Evolutionary conservation across 2,329 filamentous ascomycete species (phyloP).

Genomic region (Bipolaris zeicola): DNA sequence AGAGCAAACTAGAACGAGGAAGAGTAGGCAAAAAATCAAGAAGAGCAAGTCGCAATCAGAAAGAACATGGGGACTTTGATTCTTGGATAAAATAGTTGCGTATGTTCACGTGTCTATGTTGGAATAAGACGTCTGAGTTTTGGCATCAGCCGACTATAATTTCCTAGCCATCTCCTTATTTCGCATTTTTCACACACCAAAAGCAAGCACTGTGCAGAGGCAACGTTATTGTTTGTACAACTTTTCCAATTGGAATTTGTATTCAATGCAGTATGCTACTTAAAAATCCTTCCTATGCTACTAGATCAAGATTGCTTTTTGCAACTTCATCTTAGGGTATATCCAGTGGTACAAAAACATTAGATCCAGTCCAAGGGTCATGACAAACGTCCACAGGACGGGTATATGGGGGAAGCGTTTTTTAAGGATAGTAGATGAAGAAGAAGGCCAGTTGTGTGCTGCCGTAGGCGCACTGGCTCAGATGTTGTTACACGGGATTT

Average conservation of each 20-base stretch:
- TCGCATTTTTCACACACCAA: too few relatives aligned
- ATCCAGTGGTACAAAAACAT: slow-evolving; percentile 27
- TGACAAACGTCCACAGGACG: slow-evolving; percentile 33
- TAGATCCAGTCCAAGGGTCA: slow-evolving; percentile 37
- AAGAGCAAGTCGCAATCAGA: too few relatives aligned
- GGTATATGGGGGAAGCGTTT: slow-evolving; percentile 17
- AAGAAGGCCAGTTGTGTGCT: slow-evolving; percentile 4
- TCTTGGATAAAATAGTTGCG: too few relatives aligned
- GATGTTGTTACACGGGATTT: slow-evolving; percentile 18
- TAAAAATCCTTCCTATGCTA: not conserved
- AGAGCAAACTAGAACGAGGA: too few relatives aligned
- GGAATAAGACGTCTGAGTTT: too few relatives aligned
- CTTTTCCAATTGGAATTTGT: not conserved
- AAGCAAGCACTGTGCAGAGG: not conserved
- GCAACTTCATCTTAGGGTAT: slow-evolving; percentile 21
- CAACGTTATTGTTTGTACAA: not conserved
- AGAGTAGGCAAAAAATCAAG: too few relatives aligned
- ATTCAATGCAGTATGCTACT: slow-evolving; percentile 9
- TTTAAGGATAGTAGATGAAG: slow-evolving; percentile 12
- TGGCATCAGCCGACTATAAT: not conserved
- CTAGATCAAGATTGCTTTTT: slow-evolving; percentile 7
- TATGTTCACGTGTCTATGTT: too few relatives aligned
- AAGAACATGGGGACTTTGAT: too few relatives aligned
- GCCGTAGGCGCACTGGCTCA: slow-evolving; percentile 1
- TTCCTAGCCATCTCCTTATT: not conserved